Conservation (phyloP, 805 yeast genomes). For the Hanseniaspora taiwanica region DNA sequence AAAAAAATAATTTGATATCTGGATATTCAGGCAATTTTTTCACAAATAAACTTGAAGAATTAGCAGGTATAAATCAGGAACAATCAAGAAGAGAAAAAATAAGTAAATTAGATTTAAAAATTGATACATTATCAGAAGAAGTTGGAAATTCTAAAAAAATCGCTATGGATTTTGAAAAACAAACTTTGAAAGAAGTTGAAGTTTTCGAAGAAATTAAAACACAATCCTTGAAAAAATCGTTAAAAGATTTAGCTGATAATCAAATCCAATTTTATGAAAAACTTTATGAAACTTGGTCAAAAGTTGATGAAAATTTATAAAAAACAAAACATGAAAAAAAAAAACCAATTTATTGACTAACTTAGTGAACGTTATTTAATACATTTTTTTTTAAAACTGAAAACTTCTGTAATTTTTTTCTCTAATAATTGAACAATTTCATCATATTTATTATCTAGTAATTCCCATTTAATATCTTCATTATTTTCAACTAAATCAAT, state of each 20-base stretch:
- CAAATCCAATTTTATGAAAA: constrained; percentile 62
- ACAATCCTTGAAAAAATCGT: constrained; percentile 57
- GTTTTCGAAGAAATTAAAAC: constrained; percentile 73
- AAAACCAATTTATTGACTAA: background rate
- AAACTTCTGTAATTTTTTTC: background rate
- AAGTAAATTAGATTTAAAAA: constrained; percentile 27
- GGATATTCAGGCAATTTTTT: constrained; percentile 41
- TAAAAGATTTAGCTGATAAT: constrained; percentile 60
- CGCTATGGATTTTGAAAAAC: constrained; percentile 42
- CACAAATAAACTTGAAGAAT: constrained; percentile 44
- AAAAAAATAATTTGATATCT: constrained; percentile 40
- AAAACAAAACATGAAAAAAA: background rate
- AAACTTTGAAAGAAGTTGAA: constrained; percentile 40
- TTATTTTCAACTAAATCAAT: background rate
- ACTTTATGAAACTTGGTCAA: constrained; percentile 59
- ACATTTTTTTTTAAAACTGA: background rate
- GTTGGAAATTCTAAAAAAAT: constrained; percentile 36
- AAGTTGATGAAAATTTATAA: constrained; percentile 30
- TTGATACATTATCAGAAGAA: constrained; percentile 36
- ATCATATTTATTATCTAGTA: constrained; percentile 14
- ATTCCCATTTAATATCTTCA: constrained; percentile 13
- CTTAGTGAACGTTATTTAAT: background rate
- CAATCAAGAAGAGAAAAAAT: constrained; percentile 39
- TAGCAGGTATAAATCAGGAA: constrained; percentile 51
- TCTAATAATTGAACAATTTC: constrained; percentile 8